Conservation (phyloP, 2,329 filamentous ascomycete species). For the Cryphonectria japonica region DNA sequence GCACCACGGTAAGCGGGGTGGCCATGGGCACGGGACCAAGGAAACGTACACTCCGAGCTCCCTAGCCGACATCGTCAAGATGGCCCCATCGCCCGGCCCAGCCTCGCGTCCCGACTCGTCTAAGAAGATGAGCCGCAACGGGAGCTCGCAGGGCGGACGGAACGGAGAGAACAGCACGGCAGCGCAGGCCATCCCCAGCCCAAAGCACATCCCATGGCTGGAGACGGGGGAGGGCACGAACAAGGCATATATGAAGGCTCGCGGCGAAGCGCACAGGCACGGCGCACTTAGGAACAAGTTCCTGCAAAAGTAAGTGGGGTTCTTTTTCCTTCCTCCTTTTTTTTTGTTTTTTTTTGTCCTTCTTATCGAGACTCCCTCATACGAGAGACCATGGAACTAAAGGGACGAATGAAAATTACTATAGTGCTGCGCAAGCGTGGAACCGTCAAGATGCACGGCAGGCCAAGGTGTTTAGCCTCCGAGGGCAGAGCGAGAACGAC, state of each 20-base stretch:
- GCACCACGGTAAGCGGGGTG: constrained; percentile 88
- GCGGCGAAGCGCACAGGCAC: constrained; percentile 95
- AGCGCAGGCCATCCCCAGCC: constrained; percentile 81
- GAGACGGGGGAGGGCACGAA: constrained; percentile 92
- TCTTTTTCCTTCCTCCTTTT: not conserved
- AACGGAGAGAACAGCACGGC: constrained; percentile 78
- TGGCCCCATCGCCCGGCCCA: constrained; percentile 84
- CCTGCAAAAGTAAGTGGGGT: constrained; percentile 73
- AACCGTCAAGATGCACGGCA: constrained; percentile 96
- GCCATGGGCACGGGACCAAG: constrained; percentile 73
- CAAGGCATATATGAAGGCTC: constrained; percentile 91
- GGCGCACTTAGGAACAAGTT: constrained; percentile 97
- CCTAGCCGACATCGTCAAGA: constrained; percentile 91
- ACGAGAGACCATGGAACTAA: not conserved
- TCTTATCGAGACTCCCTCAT: too few relatives aligned
- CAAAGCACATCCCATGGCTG: constrained; percentile 93
- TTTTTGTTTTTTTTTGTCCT: too few relatives aligned
- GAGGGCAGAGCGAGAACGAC: constrained; percentile 95
- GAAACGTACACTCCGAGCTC: constrained; percentile 74
- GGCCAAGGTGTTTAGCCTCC: constrained; percentile 90
- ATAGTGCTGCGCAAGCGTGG: constrained; percentile 94
- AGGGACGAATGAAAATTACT: not conserved
- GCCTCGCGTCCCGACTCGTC: constrained; percentile 60
- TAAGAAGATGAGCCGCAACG: constrained; percentile 65
- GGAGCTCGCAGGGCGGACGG: constrained; percentile 65